phyloP scores from a whole-genome alignment of 768 basidiomycete genomes.

The Cubamyces sp. region DNA sequence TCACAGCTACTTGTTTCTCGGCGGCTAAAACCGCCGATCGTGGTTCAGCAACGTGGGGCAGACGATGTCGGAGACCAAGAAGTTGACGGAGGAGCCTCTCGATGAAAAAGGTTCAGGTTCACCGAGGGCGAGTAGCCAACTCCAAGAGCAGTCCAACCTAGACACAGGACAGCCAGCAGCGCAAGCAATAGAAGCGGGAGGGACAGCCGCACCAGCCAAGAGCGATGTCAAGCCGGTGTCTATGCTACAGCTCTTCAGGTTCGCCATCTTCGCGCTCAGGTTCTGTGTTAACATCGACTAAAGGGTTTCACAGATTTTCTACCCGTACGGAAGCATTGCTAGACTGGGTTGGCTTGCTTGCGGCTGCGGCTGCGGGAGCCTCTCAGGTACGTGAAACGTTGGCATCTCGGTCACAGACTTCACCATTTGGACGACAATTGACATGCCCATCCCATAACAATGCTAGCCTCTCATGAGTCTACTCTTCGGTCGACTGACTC shows the following conservation, averaged over 20 bases:
- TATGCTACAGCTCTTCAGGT: conserved; percentile 38
- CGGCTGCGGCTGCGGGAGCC: conserved; percentile 78
- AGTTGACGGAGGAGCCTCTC: too few relatives aligned
- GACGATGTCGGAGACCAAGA: too few relatives aligned
- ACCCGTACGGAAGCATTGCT: conserved; percentile 70
- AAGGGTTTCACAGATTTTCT: conserved; percentile 56
- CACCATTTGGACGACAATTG: too few relatives aligned
- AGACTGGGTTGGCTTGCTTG: conserved; percentile 71
- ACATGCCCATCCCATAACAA: too few relatives aligned
- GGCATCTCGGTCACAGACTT: not conserved
- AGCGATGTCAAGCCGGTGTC: conserved; percentile 33
- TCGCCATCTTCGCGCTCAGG: not conserved
- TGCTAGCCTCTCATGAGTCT: conserved; percentile 75
- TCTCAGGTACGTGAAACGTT: conserved; percentile 60
- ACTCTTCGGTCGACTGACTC: conserved; percentile 82
- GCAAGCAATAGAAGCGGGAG: too few relatives aligned
- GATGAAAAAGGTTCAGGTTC: too few relatives aligned
- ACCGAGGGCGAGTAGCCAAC: too few relatives aligned
- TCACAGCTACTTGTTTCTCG: too few relatives aligned
- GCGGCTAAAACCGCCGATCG: too few relatives aligned
- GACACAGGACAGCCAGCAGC: too few relatives aligned
- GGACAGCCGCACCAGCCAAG: not conserved
- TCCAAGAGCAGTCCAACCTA: too few relatives aligned
- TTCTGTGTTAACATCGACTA: not conserved
- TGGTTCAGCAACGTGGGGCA: too few relatives aligned